Evolutionary conservation across 179 eudicot genomes (phyloP).

Genomic region (Gypsophila paniculata): DNA sequence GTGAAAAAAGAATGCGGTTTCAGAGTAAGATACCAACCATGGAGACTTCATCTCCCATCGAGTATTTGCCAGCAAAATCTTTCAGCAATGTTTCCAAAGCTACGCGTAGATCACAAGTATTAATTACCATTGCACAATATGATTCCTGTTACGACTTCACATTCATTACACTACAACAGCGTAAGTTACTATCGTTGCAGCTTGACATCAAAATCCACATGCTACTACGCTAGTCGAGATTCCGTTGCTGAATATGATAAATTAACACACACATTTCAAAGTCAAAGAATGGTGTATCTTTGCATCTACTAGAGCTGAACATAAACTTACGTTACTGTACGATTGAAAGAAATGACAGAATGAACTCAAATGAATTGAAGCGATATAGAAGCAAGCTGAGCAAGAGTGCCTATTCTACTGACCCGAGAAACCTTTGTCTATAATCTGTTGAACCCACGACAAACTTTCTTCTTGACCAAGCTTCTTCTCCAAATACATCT

Average conservation of each 20-base stretch:
- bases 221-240: too few species aligned
- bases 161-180: not conserved
- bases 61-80: constrained; percentile 39
- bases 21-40: constrained; percentile 32
- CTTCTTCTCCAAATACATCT: constrained; percentile 44
- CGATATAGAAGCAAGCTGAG: not conserved
- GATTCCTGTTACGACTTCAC: not conserved
- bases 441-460: constrained; percentile 35
- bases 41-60: constrained; percentile 46
- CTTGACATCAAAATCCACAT: too few species aligned
- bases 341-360: not conserved
- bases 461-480: constrained; percentile 33
- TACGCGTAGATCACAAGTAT: constrained; percentile 18
- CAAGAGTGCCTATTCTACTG: constrained; percentile 3
- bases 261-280: not conserved
- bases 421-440: constrained; percentile 51
- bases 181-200: too few species aligned
- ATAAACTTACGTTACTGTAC: not conserved
- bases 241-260: not conserved
- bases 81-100: constrained; percentile 55
- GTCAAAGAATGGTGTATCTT: not conserved
- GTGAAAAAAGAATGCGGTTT: not conserved
- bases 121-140: not conserved
- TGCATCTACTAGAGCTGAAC: not conserved
- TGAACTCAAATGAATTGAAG: not conserved